A percentile compares a stretch with the other conserved stretches of the same genome.
Evolutionary conservation across 345 rosid genomes (phyloP).

Genomic region (Rhodamnia argentea): DNA sequence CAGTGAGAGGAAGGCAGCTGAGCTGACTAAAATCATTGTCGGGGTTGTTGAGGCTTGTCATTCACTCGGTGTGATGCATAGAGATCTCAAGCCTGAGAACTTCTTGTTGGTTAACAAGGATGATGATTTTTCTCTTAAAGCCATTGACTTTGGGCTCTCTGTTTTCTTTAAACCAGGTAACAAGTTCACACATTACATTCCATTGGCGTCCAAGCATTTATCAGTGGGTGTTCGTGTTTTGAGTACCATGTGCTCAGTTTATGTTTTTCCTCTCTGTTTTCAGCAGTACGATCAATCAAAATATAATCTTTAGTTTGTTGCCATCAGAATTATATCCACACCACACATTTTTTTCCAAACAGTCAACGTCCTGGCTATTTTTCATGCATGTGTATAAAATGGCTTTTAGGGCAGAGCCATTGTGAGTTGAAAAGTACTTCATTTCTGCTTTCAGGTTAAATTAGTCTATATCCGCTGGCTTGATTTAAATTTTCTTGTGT

Average conservation of each 20-base stretch:
- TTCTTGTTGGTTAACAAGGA: slow-evolving; percentile 96
- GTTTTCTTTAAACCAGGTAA: slow-evolving; percentile 96
- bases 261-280: not conserved
- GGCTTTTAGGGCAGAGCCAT: not conserved
- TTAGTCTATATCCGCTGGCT: not conserved
- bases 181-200: not conserved
- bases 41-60: slow-evolving; percentile 97
- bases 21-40: slow-evolving; percentile 81
- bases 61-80: slow-evolving; percentile 96
- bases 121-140: slow-evolving; percentile 94
- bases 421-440: not conserved
- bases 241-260: not conserved
- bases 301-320: not conserved
- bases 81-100: slow-evolving; percentile 97
- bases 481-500: not conserved
- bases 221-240: not conserved
- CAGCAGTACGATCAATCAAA: not conserved
- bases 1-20: slow-evolving; percentile 94
- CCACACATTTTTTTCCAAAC: not conserved
- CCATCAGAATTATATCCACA: not conserved
- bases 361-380: not conserved
- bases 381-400: not conserved
- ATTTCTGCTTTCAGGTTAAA: not conserved
- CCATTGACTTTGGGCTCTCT: slow-evolving; percentile 97
- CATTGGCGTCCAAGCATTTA: not conserved